Base-by-base conservation (phyloP, 345 rosid species). In the Hibiscus syriacus region DNA sequence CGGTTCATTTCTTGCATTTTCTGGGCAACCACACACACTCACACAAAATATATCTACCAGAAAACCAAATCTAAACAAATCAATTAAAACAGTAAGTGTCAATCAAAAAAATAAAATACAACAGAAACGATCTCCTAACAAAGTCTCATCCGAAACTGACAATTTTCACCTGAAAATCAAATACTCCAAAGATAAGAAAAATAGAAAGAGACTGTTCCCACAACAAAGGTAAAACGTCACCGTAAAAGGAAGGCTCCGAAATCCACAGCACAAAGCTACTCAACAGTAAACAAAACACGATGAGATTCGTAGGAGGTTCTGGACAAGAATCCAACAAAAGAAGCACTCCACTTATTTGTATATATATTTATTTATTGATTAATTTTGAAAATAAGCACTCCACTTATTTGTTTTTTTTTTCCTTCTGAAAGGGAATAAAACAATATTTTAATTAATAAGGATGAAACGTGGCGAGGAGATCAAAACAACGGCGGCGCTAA, bases 391-490 rank as follows among this genome's bases (percentile, higher is more conserved):
- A 64, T 65, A 45, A 63, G 71, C 70, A 56, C 77, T 76, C 69
- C 46, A 56, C 29, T 73, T 74, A 36, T 53, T 48, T 0, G n/a
- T n/a, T n/a, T n/a, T n/a, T n/a, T n/a, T 55, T 17, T 53, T 32
- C 12, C 22, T 16, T 20, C 29, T 14, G 22, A 14, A 7, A 27
- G 26, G 13, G 48, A 46, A n/a, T 45, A 58, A 23, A 30, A 49
- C 5, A 48, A 19, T 53, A 66, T 68, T 72, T 53, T 56, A 43
- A 48, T 72, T 70, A 45, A 43, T 69, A 77, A 53, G 76, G 36
- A 22, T 20, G 88, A 82, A 92, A 85, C 92, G 91, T 87, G 90
- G 74, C 82, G 30, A 13, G 65, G 26, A 65, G 84, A 84, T 87
- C 87, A 68, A 78, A 58, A 70, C 75, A 67, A 55, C 71, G 68